Base-by-base conservation (phyloP, 768 basidiomycete species). In the Harrya chromipes region DNA sequence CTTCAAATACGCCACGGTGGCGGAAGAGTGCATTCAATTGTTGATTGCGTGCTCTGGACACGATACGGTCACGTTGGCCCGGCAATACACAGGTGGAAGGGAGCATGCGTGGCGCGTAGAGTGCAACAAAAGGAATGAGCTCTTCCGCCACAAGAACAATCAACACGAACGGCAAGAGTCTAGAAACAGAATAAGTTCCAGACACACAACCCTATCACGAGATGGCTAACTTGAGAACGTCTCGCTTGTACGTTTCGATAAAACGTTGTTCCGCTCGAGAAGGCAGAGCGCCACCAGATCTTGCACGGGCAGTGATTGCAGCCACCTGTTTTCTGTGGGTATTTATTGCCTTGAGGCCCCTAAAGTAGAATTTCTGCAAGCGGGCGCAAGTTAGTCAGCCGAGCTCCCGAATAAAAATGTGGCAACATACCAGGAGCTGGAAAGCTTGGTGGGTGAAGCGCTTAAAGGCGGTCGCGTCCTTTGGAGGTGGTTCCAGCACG, bases 61-160 rank as follows among this genome's bases (percentile, higher is more conserved):
- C 62, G 70, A 85, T 74, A 71, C 92, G 70, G 72, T 85, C 64
- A 62, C 74, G 81, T 70, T 94, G 91, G 12, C 86, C 83, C 2
- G 91, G 87, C 6, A 94, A 78, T 47, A 93, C 76, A 62, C 90
- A 92, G 0, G 91, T 93, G 3, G 90, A 92, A 1, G 91, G 91
- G 23, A 94, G 80, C 72, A 90, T 77, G 62, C 79, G 81, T 2
- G 91, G 91, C n/a, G 81, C 83, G 60, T 89, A 93, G 52, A 94
- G 80, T 23, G 89, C 89, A 53, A 92, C 80, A 53, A 94, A 75
- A 13, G 91, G 91, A 47, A 94, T 80, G 29, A 87, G 64, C 67
- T 94, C 91, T 66, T 94, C 91, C 1, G 90, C 72, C 13, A 92
- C 64, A 23, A 89, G 63, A 24, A 90, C 76, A 50, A 91, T 81